Conservation (phyloP, 495 filamentous ascomycete species). For the Cudoniella acicularis region DNA sequence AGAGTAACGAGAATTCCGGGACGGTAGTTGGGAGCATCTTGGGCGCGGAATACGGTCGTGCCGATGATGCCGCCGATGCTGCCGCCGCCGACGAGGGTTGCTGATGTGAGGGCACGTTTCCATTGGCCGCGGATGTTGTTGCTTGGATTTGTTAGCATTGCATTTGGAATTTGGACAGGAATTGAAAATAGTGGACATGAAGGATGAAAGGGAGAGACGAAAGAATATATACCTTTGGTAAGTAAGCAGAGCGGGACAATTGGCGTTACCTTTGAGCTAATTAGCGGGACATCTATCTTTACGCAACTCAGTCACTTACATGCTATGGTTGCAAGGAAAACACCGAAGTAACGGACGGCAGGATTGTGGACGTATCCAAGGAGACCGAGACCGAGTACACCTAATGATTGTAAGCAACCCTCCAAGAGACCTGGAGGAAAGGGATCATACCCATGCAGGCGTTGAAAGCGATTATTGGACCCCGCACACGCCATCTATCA, state of each 20-base stretch:
- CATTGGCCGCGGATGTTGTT: slow-evolving; percentile 67
- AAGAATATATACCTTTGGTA: slow-evolving; percentile 54
- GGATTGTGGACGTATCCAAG: slow-evolving; percentile 47
- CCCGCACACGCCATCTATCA: slow-evolving; percentile 55
- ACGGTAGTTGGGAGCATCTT: slow-evolving; percentile 49
- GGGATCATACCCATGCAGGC: slow-evolving; percentile 26
- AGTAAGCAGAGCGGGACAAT: slow-evolving; percentile 51
- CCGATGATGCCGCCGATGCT: slow-evolving; percentile 59
- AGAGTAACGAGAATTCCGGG: slow-evolving; percentile 47
- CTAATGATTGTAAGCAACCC: slow-evolving; percentile 1
- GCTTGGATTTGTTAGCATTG: slow-evolving; percentile 49
- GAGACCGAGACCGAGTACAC: slow-evolving; percentile 45
- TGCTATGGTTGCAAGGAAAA: slow-evolving; percentile 58
- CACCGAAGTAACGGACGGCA: slow-evolving; percentile 57
- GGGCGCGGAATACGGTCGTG: slow-evolving; percentile 50
- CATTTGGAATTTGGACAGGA: neutral
- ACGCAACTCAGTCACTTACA: slow-evolving; percentile 28
- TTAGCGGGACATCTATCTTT: neutral
- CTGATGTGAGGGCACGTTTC: slow-evolving; percentile 58
- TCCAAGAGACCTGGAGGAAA: neutral
- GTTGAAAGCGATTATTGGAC: slow-evolving; percentile 56
- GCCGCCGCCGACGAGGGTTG: slow-evolving; percentile 51
- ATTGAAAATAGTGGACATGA: neutral
- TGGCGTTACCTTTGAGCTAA: slow-evolving; percentile 36
- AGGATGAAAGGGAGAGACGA: neutral